Evolutionary conservation across 768 basidiomycete genomes (phyloP).

Genomic region (Suillus hirtellus): DNA sequence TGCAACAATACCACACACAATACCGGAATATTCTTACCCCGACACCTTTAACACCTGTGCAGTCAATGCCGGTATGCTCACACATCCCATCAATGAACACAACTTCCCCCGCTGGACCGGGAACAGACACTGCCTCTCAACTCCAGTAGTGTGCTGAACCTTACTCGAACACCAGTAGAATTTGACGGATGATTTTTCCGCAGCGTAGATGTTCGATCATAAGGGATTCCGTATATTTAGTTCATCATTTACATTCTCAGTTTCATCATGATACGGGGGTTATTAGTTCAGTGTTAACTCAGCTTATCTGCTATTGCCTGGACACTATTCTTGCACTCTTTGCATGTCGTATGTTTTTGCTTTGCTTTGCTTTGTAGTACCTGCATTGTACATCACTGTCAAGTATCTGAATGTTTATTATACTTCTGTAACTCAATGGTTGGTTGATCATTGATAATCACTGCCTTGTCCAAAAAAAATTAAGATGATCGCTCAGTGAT

Average conservation of each 20-base stretch:
- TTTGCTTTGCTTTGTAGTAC: background rate
- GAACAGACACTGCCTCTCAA: constrained; percentile 26
- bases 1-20: constrained; percentile 27
- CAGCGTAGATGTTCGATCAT: background rate
- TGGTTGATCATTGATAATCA: background rate
- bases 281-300: background rate
- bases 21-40: constrained; percentile 20
- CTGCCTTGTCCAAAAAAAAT: background rate
- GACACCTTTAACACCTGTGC: constrained; percentile 20
- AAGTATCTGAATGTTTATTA: background rate
- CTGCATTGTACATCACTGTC: constrained; percentile 3
- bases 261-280: background rate
- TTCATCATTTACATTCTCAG: background rate
- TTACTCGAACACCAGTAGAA: background rate
- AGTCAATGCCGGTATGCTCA: constrained; percentile 27
- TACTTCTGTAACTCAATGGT: background rate
- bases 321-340: background rate
- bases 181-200: background rate
- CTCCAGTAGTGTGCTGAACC: constrained; percentile 21
- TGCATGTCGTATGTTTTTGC: background rate
- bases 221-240: background rate
- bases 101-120: constrained; percentile 31
- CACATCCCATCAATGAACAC: constrained; percentile 25
- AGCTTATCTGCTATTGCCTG: background rate
- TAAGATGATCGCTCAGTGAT: background rate